phyloP scores from a whole-genome alignment of 495 filamentous ascomycete genomes.

The Daldinia concentrica region DNA sequence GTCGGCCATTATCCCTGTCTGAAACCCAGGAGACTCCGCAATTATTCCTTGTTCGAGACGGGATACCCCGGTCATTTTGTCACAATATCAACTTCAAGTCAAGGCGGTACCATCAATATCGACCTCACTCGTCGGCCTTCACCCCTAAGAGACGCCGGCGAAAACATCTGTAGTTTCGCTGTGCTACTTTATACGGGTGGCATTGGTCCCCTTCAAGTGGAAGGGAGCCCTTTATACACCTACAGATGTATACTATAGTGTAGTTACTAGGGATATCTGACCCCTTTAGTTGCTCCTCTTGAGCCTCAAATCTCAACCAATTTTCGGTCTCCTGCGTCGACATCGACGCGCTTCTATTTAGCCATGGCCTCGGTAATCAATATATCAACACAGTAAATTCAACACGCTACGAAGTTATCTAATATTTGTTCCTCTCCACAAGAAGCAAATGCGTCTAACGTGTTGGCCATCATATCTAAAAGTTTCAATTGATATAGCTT shows the following conservation, averaged over 20 bases:
- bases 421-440: not conserved
- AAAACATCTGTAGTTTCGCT: not conserved
- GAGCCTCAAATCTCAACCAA: constrained; percentile 14
- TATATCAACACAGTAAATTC: not conserved
- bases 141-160: constrained; percentile 4
- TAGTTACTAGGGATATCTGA: not conserved
- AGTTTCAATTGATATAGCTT: not conserved
- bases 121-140: constrained; percentile 6
- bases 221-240: too few species aligned
- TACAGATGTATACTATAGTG: too few species aligned
- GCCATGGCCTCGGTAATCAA: not conserved
- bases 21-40: constrained; percentile 62
- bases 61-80: constrained; percentile 38
- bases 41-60: constrained; percentile 49
- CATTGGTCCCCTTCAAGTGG: not conserved
- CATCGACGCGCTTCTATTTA: not conserved
- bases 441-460: not conserved
- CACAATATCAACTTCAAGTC: constrained; percentile 40
- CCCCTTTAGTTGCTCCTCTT: not conserved
- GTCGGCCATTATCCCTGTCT: constrained; percentile 52
- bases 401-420: not conserved
- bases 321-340: not conserved
- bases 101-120: constrained; percentile 18
- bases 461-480: not conserved
- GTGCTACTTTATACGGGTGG: not conserved